Evolutionary conservation across 495 filamentous ascomycete genomes (phyloP), one percentile per base, ranked within the genome.

Genomic region (Lophium mytilinum): DNA sequence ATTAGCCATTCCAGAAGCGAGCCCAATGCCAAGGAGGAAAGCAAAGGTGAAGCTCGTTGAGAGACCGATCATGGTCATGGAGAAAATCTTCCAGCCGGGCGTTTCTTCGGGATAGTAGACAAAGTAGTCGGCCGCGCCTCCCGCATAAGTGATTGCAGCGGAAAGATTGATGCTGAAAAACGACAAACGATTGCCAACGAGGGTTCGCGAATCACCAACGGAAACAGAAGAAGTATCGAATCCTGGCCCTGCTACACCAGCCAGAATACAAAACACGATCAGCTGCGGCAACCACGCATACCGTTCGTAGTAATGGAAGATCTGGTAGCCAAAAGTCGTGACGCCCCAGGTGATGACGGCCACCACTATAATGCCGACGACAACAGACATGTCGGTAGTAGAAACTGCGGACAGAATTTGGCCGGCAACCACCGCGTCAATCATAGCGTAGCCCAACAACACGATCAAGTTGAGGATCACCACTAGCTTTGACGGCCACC

Each of bases 381-480:
- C 78, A 4, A 89, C 78, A 0, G 82, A 80, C 68, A 91, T 75
- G 35, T 78, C 77, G 34, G 79, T 79, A 15, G 60, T 37, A 4
- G 83, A 85, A 1, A 91, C 82, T 9, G 87, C 85, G 19, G 82
- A 85, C 3, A 91, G 70, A 14, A 90, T 87, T 63, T 90, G 86
- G 1, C 87, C 87, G 1, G 83, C 80, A 18, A 90, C 78, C 18
- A 90, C 83, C 49, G 78, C 82, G 63, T 85, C 81, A 55, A 90
- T 81, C 70, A 89, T 68, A 47, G 78, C 75, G 58, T 89, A 91
- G 10, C 87, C 87, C 21, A 88, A 71, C 68, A 88, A 78, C 52
- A 87, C 76, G 40, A 89, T 78, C 14, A 90, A 70, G 58, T 89
- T 88, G 52, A 91, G 71, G 15, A 88, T 54, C 12, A 87, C 84